phyloP scores from a whole-genome alignment of 169 alveolate genomes.

The Cryptosporidium parvum region DNA sequence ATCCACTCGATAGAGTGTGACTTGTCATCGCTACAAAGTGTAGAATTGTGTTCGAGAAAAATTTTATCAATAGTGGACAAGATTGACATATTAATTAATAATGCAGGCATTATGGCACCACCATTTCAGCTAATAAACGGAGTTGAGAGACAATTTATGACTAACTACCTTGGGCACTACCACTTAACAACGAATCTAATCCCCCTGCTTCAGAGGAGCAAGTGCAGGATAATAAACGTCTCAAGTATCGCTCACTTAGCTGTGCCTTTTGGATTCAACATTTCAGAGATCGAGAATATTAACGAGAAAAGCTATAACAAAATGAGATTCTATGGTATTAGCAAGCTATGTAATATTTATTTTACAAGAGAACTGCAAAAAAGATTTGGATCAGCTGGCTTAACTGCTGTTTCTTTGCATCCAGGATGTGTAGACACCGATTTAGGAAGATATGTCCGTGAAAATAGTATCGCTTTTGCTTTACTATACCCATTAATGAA shows the following conservation, averaged over 20 bases:
- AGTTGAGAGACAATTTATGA: slow-evolving; percentile 78
- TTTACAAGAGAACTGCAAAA: slow-evolving; percentile 75
- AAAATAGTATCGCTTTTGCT: not conserved
- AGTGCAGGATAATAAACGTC: slow-evolving; percentile 76
- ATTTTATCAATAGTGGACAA: slow-evolving; percentile 68
- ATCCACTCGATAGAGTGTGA: slow-evolving; percentile 75
- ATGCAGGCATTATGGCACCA: slow-evolving; percentile 84
- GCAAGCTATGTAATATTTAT: slow-evolving; percentile 75
- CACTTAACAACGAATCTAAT: slow-evolving; percentile 76
- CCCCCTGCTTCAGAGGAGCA: slow-evolving; percentile 76
- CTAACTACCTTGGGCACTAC: slow-evolving; percentile 83
- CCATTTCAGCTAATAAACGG: slow-evolving; percentile 63
- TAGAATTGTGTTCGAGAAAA: slow-evolving; percentile 73
- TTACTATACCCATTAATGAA: slow-evolving; percentile 22
- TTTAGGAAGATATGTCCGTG: slow-evolving; percentile 51
- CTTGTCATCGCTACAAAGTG: slow-evolving; percentile 76
- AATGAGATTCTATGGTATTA: slow-evolving; percentile 50
- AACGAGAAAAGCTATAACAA: slow-evolving; percentile 40
- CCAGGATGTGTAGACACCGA: slow-evolving; percentile 81
- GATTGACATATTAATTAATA: slow-evolving; percentile 82
- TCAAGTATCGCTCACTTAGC: slow-evolving; percentile 76
- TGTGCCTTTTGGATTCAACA: slow-evolving; percentile 48
- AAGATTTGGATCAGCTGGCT: slow-evolving; percentile 60
- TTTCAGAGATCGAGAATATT: slow-evolving; percentile 19
- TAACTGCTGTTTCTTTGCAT: slow-evolving; percentile 76